Evolutionary conservation across 805 yeast species (phyloP), one percentile per base, ranked within the genome.

Genomic region (Ogataea saltuana): DNA sequence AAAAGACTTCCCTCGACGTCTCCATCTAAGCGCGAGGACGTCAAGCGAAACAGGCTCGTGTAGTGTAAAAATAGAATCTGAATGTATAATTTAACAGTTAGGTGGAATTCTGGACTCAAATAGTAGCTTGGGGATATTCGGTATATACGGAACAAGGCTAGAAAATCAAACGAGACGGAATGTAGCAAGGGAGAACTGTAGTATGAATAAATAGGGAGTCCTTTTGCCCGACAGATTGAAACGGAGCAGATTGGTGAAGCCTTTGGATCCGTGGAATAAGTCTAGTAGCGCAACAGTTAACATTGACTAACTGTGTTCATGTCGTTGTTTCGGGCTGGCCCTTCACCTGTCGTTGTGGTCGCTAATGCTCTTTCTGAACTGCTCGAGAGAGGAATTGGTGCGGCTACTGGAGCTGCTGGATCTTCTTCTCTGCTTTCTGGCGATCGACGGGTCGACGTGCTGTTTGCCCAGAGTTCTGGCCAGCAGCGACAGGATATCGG

Each of bases 371-470:
- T 68, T 70, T 56, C 73, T 68, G 49, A 70, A 71, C 45, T 66
- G 71, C 41, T 72, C 76, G 17, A 70, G 46, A 20, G 70, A 62
- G 8, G 72, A 63, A 22, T 45, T 57, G n/a, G 57, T 63, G 49
- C 63, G 62, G 52, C 60, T 60, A 46, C 64, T 65, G 9, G 70
- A 62, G 23, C 68, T 67, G 58, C 70, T 64, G 4, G 81, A 74
- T 61, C 88, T 75, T 58, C 97, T 76, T 62, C 98, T 80, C 64
- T 88, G 93, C 59, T 88, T 83, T 62, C 98, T 79, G 3, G 97
- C 97, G 41, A 78, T 75, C 29, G 75, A 80, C 4, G 99, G 98
- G 60, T 91, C 97, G 18, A 88, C 81, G 38, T 61, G 60, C 42
- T 69, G 70, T 56, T 77, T 77, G 3, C 95, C 96, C 44, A 81